Conservation (phyloP, 257 asterid genomes). For the Solanum etuberosum region DNA sequence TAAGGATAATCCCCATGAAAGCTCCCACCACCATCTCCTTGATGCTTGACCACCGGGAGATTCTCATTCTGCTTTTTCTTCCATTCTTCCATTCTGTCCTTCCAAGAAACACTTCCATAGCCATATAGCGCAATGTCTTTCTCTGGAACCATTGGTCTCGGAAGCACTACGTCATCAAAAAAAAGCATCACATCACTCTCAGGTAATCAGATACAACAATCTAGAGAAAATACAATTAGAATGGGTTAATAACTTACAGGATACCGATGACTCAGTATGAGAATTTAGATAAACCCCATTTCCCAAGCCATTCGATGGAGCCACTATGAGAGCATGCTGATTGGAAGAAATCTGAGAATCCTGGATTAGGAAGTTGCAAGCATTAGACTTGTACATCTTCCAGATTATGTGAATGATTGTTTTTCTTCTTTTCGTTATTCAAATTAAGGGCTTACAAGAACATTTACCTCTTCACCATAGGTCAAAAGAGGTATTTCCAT, state of each 20-base stretch:
- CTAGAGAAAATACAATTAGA: neutral
- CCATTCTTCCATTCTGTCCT: slow-evolving; percentile 92
- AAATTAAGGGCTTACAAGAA: neutral
- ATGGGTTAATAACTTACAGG: slow-evolving; percentile 29
- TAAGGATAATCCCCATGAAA: slow-evolving; percentile 24
- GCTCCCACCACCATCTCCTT: slow-evolving; percentile 13
- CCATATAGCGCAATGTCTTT: slow-evolving; percentile 82
- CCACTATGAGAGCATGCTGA: slow-evolving; percentile 58
- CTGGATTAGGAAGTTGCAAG: slow-evolving; percentile 19
- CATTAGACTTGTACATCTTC: neutral
- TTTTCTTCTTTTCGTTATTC: neutral
- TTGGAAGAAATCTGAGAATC: slow-evolving; percentile 32
- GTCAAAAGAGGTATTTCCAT: slow-evolving; percentile 60
- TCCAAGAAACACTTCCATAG: slow-evolving; percentile 96
- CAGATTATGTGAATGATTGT: neutral
- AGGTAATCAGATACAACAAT: neutral
- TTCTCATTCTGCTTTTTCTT: slow-evolving; percentile 54
- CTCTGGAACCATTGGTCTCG: slow-evolving; percentile 77
- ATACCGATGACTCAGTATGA: slow-evolving; percentile 23
- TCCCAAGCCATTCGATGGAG: slow-evolving; percentile 33
- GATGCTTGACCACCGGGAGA: slow-evolving; percentile 59
- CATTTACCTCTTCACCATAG: slow-evolving; percentile 74
- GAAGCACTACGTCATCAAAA: slow-evolving; percentile 30
- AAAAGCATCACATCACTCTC: neutral
- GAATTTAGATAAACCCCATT: slow-evolving; percentile 26